Evolutionary conservation across 2,329 filamentous ascomycete species (phyloP).

Genomic region (Aspergillus sp.): DNA sequence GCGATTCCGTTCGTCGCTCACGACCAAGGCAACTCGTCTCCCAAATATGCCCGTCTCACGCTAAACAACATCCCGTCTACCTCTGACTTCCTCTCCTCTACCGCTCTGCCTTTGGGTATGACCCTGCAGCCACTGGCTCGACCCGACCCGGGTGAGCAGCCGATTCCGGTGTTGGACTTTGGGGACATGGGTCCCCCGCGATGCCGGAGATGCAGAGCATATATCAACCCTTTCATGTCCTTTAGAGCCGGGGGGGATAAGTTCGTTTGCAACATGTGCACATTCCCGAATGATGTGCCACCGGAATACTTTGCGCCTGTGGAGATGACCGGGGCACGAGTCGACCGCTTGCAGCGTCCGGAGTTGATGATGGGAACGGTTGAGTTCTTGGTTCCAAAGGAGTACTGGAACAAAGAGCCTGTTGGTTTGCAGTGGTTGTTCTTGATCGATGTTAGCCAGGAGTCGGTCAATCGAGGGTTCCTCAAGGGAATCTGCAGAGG

Average conservation of each 20-base stretch:
- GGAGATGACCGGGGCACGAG: conserved; percentile 72
- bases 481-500: conserved; percentile 84
- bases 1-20: conserved; percentile 83
- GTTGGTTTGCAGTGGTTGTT: conserved; percentile 83
- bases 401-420: conserved; percentile 95
- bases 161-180: conserved; percentile 90
- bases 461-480: conserved; percentile 83
- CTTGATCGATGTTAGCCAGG: conserved; percentile 84
- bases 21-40: conserved; percentile 93
- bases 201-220: conserved; percentile 85
- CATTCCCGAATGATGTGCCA: conserved; percentile 88
- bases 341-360: conserved; percentile 79
- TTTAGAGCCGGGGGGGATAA: conserved; percentile 91
- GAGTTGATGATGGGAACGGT: conserved; percentile 88
- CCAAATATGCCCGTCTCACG: conserved; percentile 83
- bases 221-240: conserved; percentile 99
- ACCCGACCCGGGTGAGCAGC: conserved; percentile 71
- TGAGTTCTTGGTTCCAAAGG: conserved; percentile 92
- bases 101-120: conserved; percentile 76
- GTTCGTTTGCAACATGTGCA: conserved; percentile 96
- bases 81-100: conserved; percentile 67
- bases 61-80: conserved; percentile 87
- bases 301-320: conserved; percentile 89
- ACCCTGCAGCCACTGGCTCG: conserved; percentile 79
- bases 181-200: conserved; percentile 81